Percentiles rank a stretch among this genome's conserved stretches.
Evolutionary conservation across 192 early-diverging fungal species (phyloP).

Genomic region (Backusella tarrabulga): DNA sequence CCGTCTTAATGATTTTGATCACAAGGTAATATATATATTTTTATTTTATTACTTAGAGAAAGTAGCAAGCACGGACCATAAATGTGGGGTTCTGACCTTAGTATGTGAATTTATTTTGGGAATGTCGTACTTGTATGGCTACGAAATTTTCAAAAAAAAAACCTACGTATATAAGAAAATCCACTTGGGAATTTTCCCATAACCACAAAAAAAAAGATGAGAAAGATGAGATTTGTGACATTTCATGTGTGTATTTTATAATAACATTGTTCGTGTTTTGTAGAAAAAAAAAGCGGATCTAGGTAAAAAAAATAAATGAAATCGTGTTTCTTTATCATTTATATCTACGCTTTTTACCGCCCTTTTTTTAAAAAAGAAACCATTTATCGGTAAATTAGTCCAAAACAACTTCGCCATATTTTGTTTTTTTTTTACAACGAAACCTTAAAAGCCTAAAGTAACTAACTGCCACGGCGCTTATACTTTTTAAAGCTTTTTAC

Average conservation of each 20-base stretch:
- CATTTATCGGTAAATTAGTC: background rate
- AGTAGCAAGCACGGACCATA: slow-evolving; percentile 1
- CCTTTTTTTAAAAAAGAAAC: background rate
- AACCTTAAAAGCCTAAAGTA: slow-evolving; percentile 1
- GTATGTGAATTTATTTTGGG: background rate
- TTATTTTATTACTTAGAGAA: background rate
- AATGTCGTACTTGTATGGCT: background rate
- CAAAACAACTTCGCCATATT: background rate
- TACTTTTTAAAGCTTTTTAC: slow-evolving; percentile 3
- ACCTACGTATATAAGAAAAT: background rate
- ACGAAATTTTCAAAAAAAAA: background rate
- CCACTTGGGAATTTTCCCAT: background rate
- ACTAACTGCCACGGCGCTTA: background rate
- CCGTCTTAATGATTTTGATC: background rate
- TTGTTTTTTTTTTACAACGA: background rate
- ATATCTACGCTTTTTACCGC: background rate
- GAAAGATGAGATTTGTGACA: background rate
- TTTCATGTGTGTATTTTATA: background rate
- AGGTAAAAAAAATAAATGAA: background rate
- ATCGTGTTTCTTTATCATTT: background rate
- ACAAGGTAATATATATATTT: background rate
- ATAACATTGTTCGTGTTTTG: background rate
- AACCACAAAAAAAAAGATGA: background rate
- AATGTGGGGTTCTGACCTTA: background rate
- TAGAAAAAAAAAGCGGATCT: background rate